These are phyloP conservation scores for Pichia paraexigua DNA, from an alignment of 805 yeast species.

Conservation along the genomic window DNA sequence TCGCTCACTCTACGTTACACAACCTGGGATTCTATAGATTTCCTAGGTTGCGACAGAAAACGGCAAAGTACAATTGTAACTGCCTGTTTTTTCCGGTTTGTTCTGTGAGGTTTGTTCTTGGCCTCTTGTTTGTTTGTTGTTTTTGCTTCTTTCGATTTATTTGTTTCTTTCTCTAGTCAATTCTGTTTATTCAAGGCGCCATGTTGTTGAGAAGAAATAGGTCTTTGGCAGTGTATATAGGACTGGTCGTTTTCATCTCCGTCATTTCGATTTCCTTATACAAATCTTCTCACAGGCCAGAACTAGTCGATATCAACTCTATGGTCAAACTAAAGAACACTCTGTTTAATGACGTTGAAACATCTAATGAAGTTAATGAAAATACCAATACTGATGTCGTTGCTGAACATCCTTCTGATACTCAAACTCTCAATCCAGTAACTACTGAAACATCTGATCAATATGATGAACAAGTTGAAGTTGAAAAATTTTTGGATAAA, in stretches of 20 bases:
- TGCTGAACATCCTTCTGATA: too few species aligned
- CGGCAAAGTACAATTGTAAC: too few species aligned
- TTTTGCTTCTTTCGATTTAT: too few species aligned
- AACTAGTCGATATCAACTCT: neutral
- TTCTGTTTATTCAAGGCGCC: neutral
- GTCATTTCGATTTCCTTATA: neutral
- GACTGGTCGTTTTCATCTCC: neutral
- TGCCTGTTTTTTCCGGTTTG: too few species aligned
- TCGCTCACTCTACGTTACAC: too few species aligned
- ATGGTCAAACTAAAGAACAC: neutral
- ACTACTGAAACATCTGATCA: neutral
- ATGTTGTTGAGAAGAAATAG: neutral
- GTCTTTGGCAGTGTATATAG: neutral
- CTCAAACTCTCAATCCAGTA: too few species aligned
- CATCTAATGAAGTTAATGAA: neutral
- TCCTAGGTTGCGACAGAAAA: too few species aligned
- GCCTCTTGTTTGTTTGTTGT: too few species aligned
- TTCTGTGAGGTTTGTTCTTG: too few species aligned
- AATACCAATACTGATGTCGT: too few species aligned
- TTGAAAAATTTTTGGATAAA: constrained; percentile 4
- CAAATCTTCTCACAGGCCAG: neutral
- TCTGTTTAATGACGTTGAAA: neutral
- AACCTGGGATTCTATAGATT: too few species aligned
- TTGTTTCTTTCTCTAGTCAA: neutral
- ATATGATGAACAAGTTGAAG: constrained; percentile 1